phyloP scores from a whole-genome alignment of 2,329 filamentous ascomycete genomes.

The Fusarium sp. region DNA sequence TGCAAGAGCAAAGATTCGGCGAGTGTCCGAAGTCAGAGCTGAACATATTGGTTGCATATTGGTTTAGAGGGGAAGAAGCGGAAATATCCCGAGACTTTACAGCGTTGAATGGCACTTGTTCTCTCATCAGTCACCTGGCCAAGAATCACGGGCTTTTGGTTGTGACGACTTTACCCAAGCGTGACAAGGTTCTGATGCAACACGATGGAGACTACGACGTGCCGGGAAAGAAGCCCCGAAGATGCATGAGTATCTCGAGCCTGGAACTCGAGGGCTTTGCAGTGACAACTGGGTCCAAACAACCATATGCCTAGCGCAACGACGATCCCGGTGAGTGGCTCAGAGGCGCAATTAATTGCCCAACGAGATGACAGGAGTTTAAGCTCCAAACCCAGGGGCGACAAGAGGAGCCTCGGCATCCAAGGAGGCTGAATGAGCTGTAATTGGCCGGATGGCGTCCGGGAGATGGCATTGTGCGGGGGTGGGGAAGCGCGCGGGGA shows the following conservation, averaged over 20 bases:
- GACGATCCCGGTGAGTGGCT: conserved; percentile 8
- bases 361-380: conserved; percentile 17
- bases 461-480: conserved; percentile 31
- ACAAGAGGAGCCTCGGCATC: conserved; percentile 37
- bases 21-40: conserved; percentile 35
- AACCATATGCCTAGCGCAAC: conserved; percentile 38
- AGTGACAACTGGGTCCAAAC: conserved; percentile 34
- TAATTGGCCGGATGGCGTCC: conserved; percentile 25
- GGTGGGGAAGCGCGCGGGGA: conserved; percentile 38
- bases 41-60: conserved; percentile 1
- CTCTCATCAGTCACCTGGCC: conserved; percentile 1
- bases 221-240: conserved; percentile 21
- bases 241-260: conserved; percentile 19
- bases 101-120: neutral
- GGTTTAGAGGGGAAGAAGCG: conserved; percentile 1
- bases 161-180: neutral
- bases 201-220: conserved; percentile 15
- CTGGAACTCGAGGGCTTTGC: neutral
- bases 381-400: conserved; percentile 6
- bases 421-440: conserved; percentile 22
- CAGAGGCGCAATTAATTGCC: neutral
- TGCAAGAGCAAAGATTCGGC: conserved; percentile 33
- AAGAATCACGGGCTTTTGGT: conserved; percentile 6
- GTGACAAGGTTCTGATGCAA: neutral
- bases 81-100: conserved; percentile 13